phyloP scores from a whole-genome alignment of 2,329 filamentous ascomycete genomes.

The Thelonectria blattea region DNA sequence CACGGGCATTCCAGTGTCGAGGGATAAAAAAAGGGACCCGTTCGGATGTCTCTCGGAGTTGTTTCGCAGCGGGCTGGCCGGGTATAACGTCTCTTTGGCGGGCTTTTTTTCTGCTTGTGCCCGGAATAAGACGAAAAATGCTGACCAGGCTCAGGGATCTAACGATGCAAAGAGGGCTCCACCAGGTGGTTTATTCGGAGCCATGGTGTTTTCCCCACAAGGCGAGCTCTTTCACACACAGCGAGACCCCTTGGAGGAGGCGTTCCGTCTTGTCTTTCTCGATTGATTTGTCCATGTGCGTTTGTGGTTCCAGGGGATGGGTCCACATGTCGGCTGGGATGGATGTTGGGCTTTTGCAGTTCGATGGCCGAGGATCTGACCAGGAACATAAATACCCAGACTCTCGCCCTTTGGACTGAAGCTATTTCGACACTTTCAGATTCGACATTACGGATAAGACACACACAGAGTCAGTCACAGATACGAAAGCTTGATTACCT shows the following conservation, averaged over 20 bases:
- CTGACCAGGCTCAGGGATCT: conserved; percentile 15
- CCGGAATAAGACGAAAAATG: background rate
- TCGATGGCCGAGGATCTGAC: conserved; percentile 10
- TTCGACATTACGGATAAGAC: background rate
- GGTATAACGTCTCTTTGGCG: background rate
- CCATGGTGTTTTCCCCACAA: conserved; percentile 15
- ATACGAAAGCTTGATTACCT: background rate
- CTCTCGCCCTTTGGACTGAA: conserved; percentile 12
- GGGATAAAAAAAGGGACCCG: conserved; percentile 22
- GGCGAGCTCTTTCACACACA: conserved; percentile 2
- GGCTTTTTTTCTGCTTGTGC: conserved; percentile 1
- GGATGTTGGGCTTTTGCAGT: background rate
- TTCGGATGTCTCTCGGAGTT: conserved; percentile 37
- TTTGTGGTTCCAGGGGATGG: conserved; percentile 1
- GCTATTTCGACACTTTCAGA: background rate
- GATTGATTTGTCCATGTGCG: conserved; percentile 17
- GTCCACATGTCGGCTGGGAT: conserved; percentile 4
- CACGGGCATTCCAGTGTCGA: background rate
- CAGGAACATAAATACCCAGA: conserved; percentile 35
- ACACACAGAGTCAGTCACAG: background rate
- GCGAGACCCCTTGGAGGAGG: background rate
- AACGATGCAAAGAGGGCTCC: background rate
- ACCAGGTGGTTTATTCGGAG: background rate
- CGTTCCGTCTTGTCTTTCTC: background rate
- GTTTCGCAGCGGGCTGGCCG: conserved; percentile 13